Conservation (phyloP, 352 stramenopile species). For the Peronosclerospora sorghi region DNA sequence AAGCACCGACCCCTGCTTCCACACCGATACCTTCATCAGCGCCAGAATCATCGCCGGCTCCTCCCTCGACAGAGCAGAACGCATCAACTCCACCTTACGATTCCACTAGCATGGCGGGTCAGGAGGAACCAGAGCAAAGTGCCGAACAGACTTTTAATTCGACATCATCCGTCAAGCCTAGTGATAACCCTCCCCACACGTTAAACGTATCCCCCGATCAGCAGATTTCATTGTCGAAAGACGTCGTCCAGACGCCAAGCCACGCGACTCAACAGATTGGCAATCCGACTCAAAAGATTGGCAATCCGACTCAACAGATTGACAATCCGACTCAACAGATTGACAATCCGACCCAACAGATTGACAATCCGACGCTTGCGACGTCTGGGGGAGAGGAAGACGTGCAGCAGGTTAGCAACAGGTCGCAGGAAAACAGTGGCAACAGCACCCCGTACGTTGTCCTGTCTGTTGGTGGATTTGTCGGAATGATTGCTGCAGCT, state of each 20-base stretch:
- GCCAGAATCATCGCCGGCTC: constrained; percentile 1
- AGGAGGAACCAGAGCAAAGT: background rate
- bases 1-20: constrained; percentile 24
- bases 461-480: background rate
- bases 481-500: background rate
- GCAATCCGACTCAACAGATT: background rate
- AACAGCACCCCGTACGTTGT: constrained; percentile 1
- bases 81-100: background rate
- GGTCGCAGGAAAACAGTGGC: constrained; percentile 2
- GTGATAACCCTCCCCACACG: background rate
- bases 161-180: background rate
- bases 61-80: constrained; percentile 6
- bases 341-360: too few species aligned
- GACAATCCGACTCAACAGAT: constrained; percentile 4
- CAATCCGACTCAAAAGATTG: too few species aligned
- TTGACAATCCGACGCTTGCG: constrained; percentile 5
- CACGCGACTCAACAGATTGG: too few species aligned
- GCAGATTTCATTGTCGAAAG: too few species aligned
- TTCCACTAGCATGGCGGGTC: constrained; percentile 7
- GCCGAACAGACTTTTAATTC: background rate
- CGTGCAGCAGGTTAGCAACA: constrained; percentile 29
- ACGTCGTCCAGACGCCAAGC: too few species aligned
- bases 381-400: constrained; percentile 8
- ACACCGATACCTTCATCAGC: constrained; percentile 18
- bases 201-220: too few species aligned